These are phyloP conservation scores for Auricularia auricula-judae DNA, from an alignment of 768 basidiomycete species.

Conservation along the genomic window DNA sequence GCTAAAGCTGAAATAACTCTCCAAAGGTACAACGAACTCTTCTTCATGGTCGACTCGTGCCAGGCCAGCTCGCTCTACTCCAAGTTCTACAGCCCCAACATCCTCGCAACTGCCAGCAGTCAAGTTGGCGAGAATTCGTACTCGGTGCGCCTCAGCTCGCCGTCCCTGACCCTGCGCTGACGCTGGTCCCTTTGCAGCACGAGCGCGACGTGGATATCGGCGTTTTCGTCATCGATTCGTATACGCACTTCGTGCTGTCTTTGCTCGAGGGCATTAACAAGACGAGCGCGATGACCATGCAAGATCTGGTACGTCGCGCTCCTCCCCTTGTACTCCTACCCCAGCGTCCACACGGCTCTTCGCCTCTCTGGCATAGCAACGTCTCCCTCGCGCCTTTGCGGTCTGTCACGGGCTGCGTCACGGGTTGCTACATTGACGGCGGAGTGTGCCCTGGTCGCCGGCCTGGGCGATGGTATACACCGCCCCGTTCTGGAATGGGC, in stretches of 20 bases:
- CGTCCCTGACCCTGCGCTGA: neutral
- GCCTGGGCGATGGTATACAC: too few relatives aligned
- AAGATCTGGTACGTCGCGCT: conserved; percentile 56
- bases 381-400: neutral
- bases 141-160: conserved; percentile 45
- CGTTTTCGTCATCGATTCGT: conserved; percentile 90
- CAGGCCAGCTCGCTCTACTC: conserved; percentile 95
- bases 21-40: conserved; percentile 79
- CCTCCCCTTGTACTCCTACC: neutral
- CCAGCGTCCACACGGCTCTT: too few relatives aligned
- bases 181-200: conserved; percentile 38
- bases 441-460: too few relatives aligned
- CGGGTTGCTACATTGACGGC: too few relatives aligned
- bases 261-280: conserved; percentile 92
- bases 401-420: too few relatives aligned
- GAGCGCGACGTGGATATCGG: conserved; percentile 92
- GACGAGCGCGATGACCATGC: conserved; percentile 68
- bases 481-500: too few relatives aligned
- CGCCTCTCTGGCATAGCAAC: neutral
- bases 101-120: conserved; percentile 85
- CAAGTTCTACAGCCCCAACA: conserved; percentile 86
- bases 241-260: conserved; percentile 83
- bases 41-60: conserved; percentile 98
- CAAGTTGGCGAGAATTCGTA: conserved; percentile 82
- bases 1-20: neutral